Base-by-base conservation (phyloP, 495 filamentous ascomycete genomes). In the Aspergillus diversus region DNA sequence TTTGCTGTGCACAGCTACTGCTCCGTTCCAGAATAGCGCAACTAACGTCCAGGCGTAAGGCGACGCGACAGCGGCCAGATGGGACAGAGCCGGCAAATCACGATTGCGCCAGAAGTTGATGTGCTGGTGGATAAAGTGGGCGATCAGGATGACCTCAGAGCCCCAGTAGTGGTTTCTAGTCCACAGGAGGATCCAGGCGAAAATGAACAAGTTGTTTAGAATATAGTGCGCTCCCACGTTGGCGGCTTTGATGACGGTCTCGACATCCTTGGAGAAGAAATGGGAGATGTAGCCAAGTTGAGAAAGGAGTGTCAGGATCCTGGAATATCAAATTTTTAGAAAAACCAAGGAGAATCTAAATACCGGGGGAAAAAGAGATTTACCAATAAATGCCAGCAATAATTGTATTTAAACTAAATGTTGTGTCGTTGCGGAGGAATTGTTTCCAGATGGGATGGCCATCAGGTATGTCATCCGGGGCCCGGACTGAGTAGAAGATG, bases 21-120 rank as follows among this genome's bases (percentile, higher is more conserved):
- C 91, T 5, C 93, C 93, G 65, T 92, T 90, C 90, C 91, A 96
- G 78, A 92, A 92, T 35, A 96, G 77, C 37, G 90, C 89, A 34
- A 93, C 87, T 64, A 93, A 87, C 0, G 87, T 90, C 89, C 90
- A 97, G 5, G 91, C 91, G 59, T 94, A 78, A 5, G 93, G 93
- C 9, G 88, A 90, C 7, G 89, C 86, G 9, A 93, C 84, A 49
- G 86, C 87, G 4, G 91, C 83, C 11, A 86, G 72, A 72, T 96
- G 93, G 65, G 95, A 89, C 59, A 89, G 82, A 27, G 84, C 81
- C 4, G 89, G 86, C 27, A 87, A 85, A 0, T 80, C 80, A 21
- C 77, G 79, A 78, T 95, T 85, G 27, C 89, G 89, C 87, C 93
- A 91, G 80, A 96, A 96, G 13, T 92, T 82, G 7, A 84, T 73